A percentile compares a stretch with the other conserved stretches of the same genome.
Evolutionary conservation across 139 green algal species (phyloP).

Genomic region (Picochlorum sp.): DNA sequence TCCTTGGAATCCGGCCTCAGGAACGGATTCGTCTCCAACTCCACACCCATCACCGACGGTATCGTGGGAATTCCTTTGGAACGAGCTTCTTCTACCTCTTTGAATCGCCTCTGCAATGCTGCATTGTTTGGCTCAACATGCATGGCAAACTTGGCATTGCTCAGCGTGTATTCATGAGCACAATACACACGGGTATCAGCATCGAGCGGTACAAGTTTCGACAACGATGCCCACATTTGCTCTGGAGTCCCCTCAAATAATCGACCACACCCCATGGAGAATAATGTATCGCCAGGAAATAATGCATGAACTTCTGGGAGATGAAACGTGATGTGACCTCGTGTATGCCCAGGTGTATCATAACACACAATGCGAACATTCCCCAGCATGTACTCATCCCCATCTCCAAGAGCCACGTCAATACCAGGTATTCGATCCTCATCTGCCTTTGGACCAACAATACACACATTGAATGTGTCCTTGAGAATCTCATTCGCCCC

Average conservation of each 20-base stretch:
- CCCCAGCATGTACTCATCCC: slow-evolving; percentile 46
- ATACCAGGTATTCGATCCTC: slow-evolving; percentile 74
- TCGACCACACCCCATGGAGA: slow-evolving; percentile 78
- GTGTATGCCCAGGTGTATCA: slow-evolving; percentile 84
- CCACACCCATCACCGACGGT: slow-evolving; percentile 59
- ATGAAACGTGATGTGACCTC: slow-evolving; percentile 73
- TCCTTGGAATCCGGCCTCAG: slow-evolving; percentile 49
- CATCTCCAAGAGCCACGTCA: slow-evolving; percentile 57
- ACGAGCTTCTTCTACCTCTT: slow-evolving; percentile 35
- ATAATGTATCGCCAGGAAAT: slow-evolving; percentile 79
- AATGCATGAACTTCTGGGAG: slow-evolving; percentile 33
- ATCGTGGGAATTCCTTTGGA: slow-evolving; percentile 61
- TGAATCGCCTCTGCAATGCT: slow-evolving; percentile 41
- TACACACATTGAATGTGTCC: slow-evolving; percentile 18
- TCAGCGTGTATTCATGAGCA: slow-evolving; percentile 62
- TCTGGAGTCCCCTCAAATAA: slow-evolving; percentile 78
- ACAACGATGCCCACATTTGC: slow-evolving; percentile 73
- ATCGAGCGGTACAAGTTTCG: slow-evolving; percentile 66
- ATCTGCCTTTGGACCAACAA: slow-evolving; percentile 58
- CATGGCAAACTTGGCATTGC: slow-evolving; percentile 64
- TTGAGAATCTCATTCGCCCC: slow-evolving; percentile 35
- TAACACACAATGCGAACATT: slow-evolving; percentile 42
- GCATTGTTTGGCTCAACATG: slow-evolving; percentile 57
- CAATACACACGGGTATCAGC: slow-evolving; percentile 67
- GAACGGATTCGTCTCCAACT: slow-evolving; percentile 87